Conservation (phyloP, 805 yeast species). For the Lipomyces japonicus region DNA sequence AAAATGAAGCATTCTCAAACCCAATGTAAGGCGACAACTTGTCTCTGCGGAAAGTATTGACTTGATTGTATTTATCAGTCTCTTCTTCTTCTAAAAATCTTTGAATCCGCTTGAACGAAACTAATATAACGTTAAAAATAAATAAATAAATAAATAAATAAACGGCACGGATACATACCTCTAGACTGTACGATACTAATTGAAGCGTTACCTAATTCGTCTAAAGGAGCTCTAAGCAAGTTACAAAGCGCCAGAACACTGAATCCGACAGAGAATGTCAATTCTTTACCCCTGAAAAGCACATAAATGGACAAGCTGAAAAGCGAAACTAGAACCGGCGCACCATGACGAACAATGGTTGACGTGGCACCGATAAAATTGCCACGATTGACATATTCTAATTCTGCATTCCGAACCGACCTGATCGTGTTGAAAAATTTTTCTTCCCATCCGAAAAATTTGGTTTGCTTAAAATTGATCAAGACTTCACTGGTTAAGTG, state of each 20-base stretch:
- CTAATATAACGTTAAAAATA: too few relatives aligned
- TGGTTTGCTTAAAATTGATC: conserved; percentile 87
- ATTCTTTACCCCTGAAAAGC: conserved; percentile 58
- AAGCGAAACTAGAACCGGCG: conserved; percentile 79
- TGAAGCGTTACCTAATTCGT: conserved; percentile 84
- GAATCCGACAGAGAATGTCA: conserved; percentile 91
- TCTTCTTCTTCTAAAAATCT: conserved; percentile 79
- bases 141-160: too few relatives aligned
- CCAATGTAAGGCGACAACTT: conserved; percentile 66
- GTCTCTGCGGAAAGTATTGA: conserved; percentile 48
- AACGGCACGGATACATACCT: conserved; percentile 37
- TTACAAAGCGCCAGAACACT: conserved; percentile 86
- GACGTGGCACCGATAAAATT: conserved; percentile 64
- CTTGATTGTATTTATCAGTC: conserved; percentile 79
- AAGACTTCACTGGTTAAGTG: conserved; percentile 89
- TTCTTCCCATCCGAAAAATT: conserved; percentile 94
- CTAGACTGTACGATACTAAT: conserved; percentile 85
- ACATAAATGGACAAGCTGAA: conserved; percentile 79
- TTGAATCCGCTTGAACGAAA: conserved; percentile 82
- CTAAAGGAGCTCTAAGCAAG: conserved; percentile 79
- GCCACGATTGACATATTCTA: too few relatives aligned
- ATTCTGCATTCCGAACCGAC: conserved; percentile 73
- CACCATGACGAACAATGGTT: conserved; percentile 68
- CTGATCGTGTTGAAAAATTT: conserved; percentile 70
- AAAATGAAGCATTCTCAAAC: conserved; percentile 66